phyloP scores from a whole-genome alignment of 2,329 filamentous ascomycete genomes.

The Tricladium varicosporioides region DNA sequence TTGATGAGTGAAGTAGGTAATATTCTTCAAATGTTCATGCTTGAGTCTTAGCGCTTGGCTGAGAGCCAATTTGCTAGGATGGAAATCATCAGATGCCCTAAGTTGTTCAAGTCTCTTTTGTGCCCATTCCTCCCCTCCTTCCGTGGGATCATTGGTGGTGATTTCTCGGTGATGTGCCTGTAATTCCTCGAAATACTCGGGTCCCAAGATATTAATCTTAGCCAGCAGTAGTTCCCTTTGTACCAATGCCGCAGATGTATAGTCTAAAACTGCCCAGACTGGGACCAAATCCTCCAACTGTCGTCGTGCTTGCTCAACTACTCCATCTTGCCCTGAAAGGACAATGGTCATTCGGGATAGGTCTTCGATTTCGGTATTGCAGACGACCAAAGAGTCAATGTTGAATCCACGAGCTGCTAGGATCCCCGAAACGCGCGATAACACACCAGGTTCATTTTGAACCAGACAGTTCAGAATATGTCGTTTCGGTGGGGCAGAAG shows the following conservation, averaged over 20 bases:
- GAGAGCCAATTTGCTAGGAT: constrained; percentile 80
- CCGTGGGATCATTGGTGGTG: constrained; percentile 44
- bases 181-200: constrained; percentile 97
- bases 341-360: constrained; percentile 99
- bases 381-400: constrained; percentile 97
- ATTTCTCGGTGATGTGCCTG: constrained; percentile 95
- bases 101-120: constrained; percentile 30
- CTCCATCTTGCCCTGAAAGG: constrained; percentile 90
- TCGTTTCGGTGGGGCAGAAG: constrained; percentile 79
- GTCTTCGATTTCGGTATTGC: constrained; percentile 95
- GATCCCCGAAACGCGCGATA: constrained; percentile 95
- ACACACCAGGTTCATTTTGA: constrained; percentile 96
- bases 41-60: constrained; percentile 93
- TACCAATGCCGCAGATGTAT: constrained; percentile 87
- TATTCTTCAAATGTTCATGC: constrained; percentile 93
- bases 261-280: constrained; percentile 97
- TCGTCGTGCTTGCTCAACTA: constrained; percentile 92
- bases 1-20: constrained; percentile 95
- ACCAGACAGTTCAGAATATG: constrained; percentile 98
- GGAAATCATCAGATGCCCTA: constrained; percentile 61
- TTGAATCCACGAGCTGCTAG: constrained; percentile 96
- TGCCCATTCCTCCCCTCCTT: constrained; percentile 40
- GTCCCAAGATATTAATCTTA: constrained; percentile 94
- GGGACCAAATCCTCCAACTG: constrained; percentile 96
- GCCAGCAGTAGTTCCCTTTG: constrained; percentile 93